Conservation (phyloP, 179 eudicot genomes). For the Patellifolia procumbens region DNA sequence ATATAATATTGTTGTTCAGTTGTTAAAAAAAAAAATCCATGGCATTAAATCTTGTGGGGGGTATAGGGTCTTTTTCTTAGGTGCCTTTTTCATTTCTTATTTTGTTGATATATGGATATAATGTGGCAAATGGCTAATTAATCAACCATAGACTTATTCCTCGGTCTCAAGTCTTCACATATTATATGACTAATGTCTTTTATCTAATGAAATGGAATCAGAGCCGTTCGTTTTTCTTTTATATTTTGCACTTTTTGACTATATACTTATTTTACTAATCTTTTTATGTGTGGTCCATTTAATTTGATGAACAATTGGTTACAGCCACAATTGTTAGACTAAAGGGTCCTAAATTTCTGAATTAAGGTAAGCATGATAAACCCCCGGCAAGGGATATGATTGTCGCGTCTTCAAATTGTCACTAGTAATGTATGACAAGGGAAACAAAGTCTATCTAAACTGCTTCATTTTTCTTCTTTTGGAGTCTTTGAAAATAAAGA, state of each 20-base stretch:
- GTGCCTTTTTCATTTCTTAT: not conserved
- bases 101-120: not conserved
- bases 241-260: not conserved
- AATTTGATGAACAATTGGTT: not conserved
- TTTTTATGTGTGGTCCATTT: not conserved
- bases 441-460: no score
- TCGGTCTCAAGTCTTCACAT: constrained; percentile 2
- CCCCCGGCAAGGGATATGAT: no score
- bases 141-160: constrained; percentile 13
- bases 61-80: not conserved
- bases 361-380: not conserved
- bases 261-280: not conserved
- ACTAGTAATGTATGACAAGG: no score
- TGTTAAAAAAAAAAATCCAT: no score
- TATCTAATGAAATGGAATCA: not conserved
- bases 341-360: not conserved
- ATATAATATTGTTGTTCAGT: no score
- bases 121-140: constrained; percentile 12
- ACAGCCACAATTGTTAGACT: not conserved
- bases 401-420: no score
- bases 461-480: no score
- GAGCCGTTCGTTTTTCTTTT: not conserved
- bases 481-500: no score
- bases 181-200: not conserved
- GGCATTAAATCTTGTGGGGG: constrained; percentile 1